phyloP scores from a whole-genome alignment of 495 filamentous ascomycete genomes.

The Podospora comata region DNA sequence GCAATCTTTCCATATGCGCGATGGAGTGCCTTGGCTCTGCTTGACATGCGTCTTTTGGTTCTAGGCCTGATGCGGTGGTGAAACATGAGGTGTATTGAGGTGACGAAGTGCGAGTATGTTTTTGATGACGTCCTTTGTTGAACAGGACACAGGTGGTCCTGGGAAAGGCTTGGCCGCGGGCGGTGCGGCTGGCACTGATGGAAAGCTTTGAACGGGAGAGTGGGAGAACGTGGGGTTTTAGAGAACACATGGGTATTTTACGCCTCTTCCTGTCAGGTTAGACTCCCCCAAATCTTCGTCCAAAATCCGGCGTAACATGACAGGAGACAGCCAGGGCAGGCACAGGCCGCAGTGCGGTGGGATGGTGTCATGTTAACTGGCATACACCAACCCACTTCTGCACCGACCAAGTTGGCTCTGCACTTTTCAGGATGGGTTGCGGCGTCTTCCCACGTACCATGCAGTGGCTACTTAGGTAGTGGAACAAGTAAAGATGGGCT shows the following conservation, averaged over 20 bases:
- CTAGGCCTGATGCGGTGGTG: background rate
- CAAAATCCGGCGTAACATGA: background rate
- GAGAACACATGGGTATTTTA: no score
- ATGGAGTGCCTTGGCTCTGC: background rate
- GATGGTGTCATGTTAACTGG: background rate
- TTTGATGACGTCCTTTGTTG: background rate
- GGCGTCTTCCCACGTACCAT: background rate
- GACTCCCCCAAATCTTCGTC: background rate
- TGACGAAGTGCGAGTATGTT: background rate
- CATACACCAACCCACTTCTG: background rate
- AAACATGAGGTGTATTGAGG: background rate
- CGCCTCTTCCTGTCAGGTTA: no score
- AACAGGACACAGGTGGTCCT: background rate
- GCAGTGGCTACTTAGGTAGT: background rate
- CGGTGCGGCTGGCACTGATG: background rate
- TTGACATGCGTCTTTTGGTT: background rate
- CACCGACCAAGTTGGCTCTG: background rate
- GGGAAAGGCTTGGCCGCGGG: background rate
- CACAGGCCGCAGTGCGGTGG: background rate
- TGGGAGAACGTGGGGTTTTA: no score
- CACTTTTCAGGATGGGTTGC: background rate
- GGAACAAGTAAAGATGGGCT: no score
- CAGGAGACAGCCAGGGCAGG: no score
- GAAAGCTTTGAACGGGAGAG: background rate
- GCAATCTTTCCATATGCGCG: background rate